Evolutionary conservation across 495 filamentous ascomycete genomes (phyloP).

Genomic region (Tuber borchii): DNA sequence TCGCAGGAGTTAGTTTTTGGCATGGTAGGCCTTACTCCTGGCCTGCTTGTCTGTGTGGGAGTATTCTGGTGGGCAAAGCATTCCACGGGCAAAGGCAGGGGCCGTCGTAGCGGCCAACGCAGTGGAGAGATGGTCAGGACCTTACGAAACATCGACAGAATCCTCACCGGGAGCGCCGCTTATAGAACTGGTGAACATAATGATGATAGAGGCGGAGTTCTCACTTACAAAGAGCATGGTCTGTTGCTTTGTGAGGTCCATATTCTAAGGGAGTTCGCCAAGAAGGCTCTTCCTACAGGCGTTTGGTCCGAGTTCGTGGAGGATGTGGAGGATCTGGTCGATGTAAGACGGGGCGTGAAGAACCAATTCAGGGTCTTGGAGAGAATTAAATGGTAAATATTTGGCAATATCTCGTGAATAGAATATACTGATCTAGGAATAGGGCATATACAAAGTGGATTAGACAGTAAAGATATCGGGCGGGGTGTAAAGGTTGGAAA

Average conservation of each 20-base stretch:
- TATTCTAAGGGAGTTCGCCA: constrained; percentile 61
- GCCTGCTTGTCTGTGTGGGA: constrained; percentile 75
- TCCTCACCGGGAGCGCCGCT: constrained; percentile 56
- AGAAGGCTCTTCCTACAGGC: constrained; percentile 57
- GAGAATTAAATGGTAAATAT: constrained; percentile 63
- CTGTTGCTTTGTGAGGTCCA: constrained; percentile 84
- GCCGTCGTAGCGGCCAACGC: constrained; percentile 54
- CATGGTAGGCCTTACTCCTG: constrained; percentile 87
- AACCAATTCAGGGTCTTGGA: constrained; percentile 69
- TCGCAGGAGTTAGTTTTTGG: constrained; percentile 97
- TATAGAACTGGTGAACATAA: constrained; percentile 51
- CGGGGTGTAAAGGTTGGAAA: not conserved
- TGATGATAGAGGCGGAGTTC: constrained; percentile 46
- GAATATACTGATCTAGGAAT: not conserved
- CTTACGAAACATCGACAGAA: constrained; percentile 77
- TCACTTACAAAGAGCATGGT: constrained; percentile 85
- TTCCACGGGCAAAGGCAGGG: constrained; percentile 59
- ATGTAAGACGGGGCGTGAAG: constrained; percentile 64
- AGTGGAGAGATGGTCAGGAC: constrained; percentile 63
- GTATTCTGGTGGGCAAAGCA: constrained; percentile 62
- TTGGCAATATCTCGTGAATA: not conserved
- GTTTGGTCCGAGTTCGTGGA: constrained; percentile 75
- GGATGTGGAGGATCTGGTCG: constrained; percentile 74
- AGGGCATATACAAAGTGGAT: constrained; percentile 73
- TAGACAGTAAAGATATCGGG: constrained; percentile 9